A percentile compares a stretch with the other conserved stretches of the same genome.
Conservation (phyloP, 768 basidiomycete genomes). For the Candolleomyces aberdarensis region DNA sequence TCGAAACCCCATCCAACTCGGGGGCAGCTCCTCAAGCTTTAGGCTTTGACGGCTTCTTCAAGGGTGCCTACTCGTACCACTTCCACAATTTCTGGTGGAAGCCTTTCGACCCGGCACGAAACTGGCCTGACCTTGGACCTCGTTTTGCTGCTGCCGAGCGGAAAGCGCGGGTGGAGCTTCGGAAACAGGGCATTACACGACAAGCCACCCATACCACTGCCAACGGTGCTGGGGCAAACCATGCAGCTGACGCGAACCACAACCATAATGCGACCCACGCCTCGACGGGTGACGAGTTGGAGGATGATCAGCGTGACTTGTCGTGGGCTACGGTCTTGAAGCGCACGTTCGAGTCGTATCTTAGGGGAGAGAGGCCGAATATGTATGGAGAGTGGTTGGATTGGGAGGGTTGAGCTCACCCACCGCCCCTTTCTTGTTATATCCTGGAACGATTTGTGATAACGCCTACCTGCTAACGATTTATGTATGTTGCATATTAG, state of each 20-base stretch:
- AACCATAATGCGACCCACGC: neutral
- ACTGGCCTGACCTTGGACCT: conserved; percentile 91
- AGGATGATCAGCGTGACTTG: conserved; percentile 75
- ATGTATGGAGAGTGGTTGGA: conserved; percentile 87
- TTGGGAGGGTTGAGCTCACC: conserved; percentile 32
- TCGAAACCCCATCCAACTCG: conserved; percentile 69
- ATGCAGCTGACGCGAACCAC: neutral
- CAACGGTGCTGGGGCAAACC: neutral
- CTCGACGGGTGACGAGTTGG: conserved; percentile 43
- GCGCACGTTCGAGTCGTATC: conserved; percentile 89
- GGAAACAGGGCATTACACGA: conserved; percentile 4
- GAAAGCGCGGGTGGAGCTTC: conserved; percentile 46
- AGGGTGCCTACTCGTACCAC: conserved; percentile 93
- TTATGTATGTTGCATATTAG: too few species aligned
- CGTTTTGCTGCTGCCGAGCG: conserved; percentile 76
- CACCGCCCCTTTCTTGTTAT: neutral
- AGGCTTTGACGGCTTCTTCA: conserved; percentile 95
- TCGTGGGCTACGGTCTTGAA: conserved; percentile 95
- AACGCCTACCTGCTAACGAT: too few species aligned
- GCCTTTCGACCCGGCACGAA: conserved; percentile 88
- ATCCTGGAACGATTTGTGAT: neutral
- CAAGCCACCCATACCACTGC: conserved; percentile 19
- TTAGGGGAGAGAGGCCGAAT: conserved; percentile 89
- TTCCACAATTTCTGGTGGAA: conserved; percentile 98
- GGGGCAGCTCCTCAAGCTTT: conserved; percentile 83